Base-by-base conservation (phyloP, 257 asterid species). In the Jaltomata sinuosa region DNA sequence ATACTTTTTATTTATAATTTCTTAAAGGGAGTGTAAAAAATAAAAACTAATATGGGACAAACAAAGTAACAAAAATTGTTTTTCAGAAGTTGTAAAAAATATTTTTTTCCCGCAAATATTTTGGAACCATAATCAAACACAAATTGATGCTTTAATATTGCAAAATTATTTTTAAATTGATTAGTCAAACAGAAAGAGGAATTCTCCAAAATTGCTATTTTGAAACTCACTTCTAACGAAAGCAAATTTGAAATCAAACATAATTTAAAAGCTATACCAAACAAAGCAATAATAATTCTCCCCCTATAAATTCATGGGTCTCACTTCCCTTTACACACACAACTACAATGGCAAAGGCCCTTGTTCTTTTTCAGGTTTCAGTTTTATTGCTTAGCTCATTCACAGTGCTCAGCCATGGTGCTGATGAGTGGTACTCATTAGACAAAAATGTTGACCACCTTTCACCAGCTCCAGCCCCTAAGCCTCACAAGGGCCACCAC, bases 381-480 rank as follows among this genome's bases (percentile, higher is more conserved):
- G 42, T 81, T 40, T n/a, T 81, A 2, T 38, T 81, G 4, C 84
- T 81, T 22, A 38, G 84, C 84, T 81, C 45, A 59, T 16, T 81
- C 19, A 36, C 84, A 38, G 38, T 81, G 59, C 19, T 59, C 59
- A 64, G 84, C 84, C 42, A 81, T 40, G 76, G 29, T 14, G 21
- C 7, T 12, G 22, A 4, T 38, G 42, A 6, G 6, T 55, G 74
- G 69, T 57, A 55, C 65, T 16, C 74, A 65, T 31, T 62, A 27
- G 8, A 32, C 81, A 62, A 72, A n/a, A 79, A 29, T 38, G 19
- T 32, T 34, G 52, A 12, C 34, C 47, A 27, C 76, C 38, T 50
- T 74, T 9, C 85, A 47, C 81, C 85, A 27, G 81, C 81, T 22
- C 55, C 34, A 52, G 25, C 85, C 42, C 68, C 85, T 47, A 65